phyloP scores from a whole-genome alignment of 139 green algal genomes.

The Coccomyxa sp. region DNA sequence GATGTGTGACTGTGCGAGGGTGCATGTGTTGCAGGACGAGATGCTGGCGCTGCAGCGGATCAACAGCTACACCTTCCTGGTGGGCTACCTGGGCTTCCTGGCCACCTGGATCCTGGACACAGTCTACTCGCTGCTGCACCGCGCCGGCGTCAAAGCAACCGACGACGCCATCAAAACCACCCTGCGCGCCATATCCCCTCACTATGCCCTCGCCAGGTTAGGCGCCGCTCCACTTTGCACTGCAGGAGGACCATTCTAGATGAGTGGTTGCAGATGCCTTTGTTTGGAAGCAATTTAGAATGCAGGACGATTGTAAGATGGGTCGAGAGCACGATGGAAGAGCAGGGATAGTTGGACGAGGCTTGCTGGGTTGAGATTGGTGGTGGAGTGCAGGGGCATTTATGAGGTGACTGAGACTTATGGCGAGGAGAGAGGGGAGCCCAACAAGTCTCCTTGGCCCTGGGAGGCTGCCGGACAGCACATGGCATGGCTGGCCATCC shows the following conservation, averaged over 20 bases:
- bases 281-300: too few species aligned
- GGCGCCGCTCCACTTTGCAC: background rate
- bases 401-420: slow-evolving; percentile 29
- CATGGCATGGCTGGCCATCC: slow-evolving; percentile 4
- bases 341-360: too few species aligned
- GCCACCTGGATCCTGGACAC: slow-evolving; percentile 60
- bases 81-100: slow-evolving; percentile 66
- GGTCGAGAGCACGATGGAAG: too few species aligned
- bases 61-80: slow-evolving; percentile 60
- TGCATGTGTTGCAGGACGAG: slow-evolving; percentile 55
- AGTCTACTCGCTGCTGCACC: slow-evolving; percentile 39
- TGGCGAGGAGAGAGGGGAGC: slow-evolving; percentile 4
- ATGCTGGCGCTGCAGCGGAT: slow-evolving; percentile 59
- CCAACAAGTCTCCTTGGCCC: slow-evolving; percentile 33
- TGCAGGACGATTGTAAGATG: too few species aligned
- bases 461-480: slow-evolving; percentile 24
- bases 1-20: background rate
- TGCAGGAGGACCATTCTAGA: background rate
- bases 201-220: slow-evolving; percentile 60
- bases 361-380: too few species aligned
- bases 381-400: slow-evolving; percentile 11
- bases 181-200: slow-evolving; percentile 48
- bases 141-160: slow-evolving; percentile 8
- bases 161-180: slow-evolving; percentile 25
- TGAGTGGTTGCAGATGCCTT: too few species aligned